phyloP scores from a whole-genome alignment of 345 rosid species.

The Salix udensis region DNA sequence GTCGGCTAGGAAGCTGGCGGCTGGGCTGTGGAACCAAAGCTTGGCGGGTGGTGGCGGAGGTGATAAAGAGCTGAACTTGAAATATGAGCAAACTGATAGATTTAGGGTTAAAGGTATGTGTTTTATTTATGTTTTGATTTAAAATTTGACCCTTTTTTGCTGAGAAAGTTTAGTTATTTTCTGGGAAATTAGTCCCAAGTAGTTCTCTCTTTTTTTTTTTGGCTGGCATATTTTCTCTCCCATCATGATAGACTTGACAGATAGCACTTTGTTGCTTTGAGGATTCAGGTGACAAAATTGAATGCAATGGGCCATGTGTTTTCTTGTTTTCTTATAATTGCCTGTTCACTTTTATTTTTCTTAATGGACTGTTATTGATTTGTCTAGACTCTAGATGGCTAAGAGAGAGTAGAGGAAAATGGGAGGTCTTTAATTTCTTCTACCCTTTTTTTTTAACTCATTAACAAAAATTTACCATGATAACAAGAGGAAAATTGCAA shows the following conservation, averaged over 20 bases:
- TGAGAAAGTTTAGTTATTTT: background rate
- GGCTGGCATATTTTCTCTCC: background rate
- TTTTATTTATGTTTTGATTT: background rate
- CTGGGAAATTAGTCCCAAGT: background rate
- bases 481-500: background rate
- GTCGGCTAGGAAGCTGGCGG: conserved; percentile 43
- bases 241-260: background rate
- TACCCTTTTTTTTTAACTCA: background rate
- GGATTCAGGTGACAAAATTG: background rate
- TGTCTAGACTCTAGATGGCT: background rate
- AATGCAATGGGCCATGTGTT: background rate
- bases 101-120: conserved; percentile 16
- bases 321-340: background rate
- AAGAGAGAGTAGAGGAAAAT: background rate
- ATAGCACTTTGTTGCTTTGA: background rate
- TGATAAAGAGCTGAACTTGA: background rate
- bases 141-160: background rate
- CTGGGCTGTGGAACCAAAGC: conserved; percentile 27
- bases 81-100: conserved; percentile 16
- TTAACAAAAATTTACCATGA: background rate
- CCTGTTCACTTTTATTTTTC: background rate
- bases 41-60: conserved; percentile 4
- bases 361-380: background rate
- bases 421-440: background rate
- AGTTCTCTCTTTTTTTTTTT: background rate